phyloP scores from a whole-genome alignment of 352 stramenopile species.

The Thraustochytrium striatum region DNA sequence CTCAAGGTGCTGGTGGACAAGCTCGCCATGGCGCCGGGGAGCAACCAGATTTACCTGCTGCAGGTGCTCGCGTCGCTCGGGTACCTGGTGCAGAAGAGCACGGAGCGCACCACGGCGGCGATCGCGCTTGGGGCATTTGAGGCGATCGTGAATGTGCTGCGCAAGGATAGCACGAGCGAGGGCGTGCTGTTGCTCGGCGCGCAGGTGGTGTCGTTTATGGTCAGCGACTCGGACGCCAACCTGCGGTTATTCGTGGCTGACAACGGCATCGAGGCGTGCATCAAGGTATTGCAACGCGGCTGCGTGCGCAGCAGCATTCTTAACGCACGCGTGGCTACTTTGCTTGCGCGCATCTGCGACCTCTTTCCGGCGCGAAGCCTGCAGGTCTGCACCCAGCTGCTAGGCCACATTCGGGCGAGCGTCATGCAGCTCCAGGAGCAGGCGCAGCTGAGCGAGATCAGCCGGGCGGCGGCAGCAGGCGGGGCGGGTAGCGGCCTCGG shows the following conservation, averaged over 20 bases:
- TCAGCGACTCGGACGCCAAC: not conserved
- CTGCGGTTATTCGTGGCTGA: not conserved
- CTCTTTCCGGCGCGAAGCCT: not conserved
- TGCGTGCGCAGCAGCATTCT: conserved; percentile 25
- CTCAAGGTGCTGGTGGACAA: conserved; percentile 3
- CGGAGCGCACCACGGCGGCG: not conserved
- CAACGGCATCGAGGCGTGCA: not conserved
- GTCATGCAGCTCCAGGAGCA: not conserved
- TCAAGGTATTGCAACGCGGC: conserved; percentile 9
- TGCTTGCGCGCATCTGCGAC: conserved; percentile 40
- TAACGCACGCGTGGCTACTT: conserved; percentile 12
- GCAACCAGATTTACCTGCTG: conserved; percentile 22
- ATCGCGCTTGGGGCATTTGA: not conserved
- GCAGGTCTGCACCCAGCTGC: not conserved
- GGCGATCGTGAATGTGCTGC: conserved; percentile 1
- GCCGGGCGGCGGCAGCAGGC: not conserved
- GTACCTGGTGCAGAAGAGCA: conserved; percentile 29
- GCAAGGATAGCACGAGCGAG: not conserved
- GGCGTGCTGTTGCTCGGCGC: conserved; percentile 25
- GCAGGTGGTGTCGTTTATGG: conserved; percentile 22
- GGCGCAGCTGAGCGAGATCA: not conserved
- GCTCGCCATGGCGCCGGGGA: not conserved
- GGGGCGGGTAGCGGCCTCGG: too few species aligned
- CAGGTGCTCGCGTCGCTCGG: conserved; percentile 24
- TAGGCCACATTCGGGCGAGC: not conserved